Conservation (phyloP, 495 filamentous ascomycete genomes). For the Lindgomyces ingoldianus region DNA sequence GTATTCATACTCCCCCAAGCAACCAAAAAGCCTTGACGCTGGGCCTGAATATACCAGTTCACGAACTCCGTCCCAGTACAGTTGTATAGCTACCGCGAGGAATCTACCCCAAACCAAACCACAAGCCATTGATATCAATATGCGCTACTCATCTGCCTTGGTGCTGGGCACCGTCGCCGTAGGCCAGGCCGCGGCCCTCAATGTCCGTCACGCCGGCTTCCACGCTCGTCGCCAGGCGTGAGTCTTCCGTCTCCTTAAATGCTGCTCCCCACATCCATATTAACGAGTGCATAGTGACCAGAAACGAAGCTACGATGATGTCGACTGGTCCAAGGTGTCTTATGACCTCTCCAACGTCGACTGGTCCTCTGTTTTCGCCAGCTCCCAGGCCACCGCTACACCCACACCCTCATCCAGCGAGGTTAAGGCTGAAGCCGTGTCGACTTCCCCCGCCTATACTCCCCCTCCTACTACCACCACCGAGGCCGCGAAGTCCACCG, state of each 20-base stretch:
- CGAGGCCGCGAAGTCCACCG: neutral
- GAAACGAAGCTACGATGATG: slow-evolving; percentile 7
- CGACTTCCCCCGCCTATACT: neutral
- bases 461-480: neutral
- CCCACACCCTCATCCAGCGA: neutral
- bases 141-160: slow-evolving; percentile 37
- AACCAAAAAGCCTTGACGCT: no score
- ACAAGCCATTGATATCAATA: slow-evolving; percentile 16
- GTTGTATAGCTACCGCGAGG: no score
- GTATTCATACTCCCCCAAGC: neutral
- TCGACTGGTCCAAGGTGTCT: slow-evolving; percentile 18
- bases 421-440: neutral
- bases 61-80: no score
- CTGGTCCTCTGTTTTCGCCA: slow-evolving; percentile 26
- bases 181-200: slow-evolving; percentile 35
- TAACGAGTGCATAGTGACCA: slow-evolving; percentile 4
- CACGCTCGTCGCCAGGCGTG: slow-evolving; percentile 32
- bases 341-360: slow-evolving; percentile 24
- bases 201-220: slow-evolving; percentile 34
- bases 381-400: neutral
- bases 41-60: no score
- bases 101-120: neutral
- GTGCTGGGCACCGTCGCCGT: slow-evolving; percentile 36
- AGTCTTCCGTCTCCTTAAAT: neutral
- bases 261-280: neutral